Evolutionary conservation across 2,329 filamentous ascomycete species (phyloP).

Genomic region (Ophiostoma montium): DNA sequence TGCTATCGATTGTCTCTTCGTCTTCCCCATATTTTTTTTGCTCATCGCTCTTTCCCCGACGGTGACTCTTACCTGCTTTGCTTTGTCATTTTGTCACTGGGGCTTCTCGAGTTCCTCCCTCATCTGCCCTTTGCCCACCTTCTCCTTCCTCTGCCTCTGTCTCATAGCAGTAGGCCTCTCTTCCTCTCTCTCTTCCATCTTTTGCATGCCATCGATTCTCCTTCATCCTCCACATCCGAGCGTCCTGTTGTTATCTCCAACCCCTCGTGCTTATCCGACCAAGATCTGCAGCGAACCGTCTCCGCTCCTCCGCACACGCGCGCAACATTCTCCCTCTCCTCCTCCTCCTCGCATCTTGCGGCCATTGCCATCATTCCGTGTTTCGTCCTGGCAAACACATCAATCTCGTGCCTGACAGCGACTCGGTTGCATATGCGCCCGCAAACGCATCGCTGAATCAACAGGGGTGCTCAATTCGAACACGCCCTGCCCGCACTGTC

Average conservation of each 20-base stretch:
- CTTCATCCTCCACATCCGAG: background rate
- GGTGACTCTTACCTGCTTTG: conserved; percentile 2
- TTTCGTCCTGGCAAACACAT: background rate
- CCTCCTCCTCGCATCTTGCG: background rate
- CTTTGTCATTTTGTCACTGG: conserved; percentile 2
- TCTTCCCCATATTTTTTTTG: conserved; percentile 9
- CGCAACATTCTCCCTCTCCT: background rate
- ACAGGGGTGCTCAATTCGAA: background rate
- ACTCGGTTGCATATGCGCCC: conserved; percentile 1
- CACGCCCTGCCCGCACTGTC: conserved; percentile 1
- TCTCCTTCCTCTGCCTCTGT: background rate
- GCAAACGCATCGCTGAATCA: background rate
- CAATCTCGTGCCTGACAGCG: background rate
- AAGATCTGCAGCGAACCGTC: conserved; percentile 1
- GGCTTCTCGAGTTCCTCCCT: conserved; percentile 1
- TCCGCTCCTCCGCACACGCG: conserved; percentile 2
- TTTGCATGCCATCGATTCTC: background rate
- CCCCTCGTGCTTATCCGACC: conserved; percentile 5
- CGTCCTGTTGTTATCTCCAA: background rate
- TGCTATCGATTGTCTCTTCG: conserved; percentile 3
- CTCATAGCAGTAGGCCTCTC: background rate
- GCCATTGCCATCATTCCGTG: too few species aligned
- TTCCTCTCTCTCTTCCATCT: background rate
- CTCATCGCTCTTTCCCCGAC: conserved; percentile 3
- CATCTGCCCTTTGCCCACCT: background rate